Percentiles rank a stretch among this genome's conserved stretches.
phyloP scores from a whole-genome alignment of 345 rosid genomes.

The Gossypium thurberi region DNA sequence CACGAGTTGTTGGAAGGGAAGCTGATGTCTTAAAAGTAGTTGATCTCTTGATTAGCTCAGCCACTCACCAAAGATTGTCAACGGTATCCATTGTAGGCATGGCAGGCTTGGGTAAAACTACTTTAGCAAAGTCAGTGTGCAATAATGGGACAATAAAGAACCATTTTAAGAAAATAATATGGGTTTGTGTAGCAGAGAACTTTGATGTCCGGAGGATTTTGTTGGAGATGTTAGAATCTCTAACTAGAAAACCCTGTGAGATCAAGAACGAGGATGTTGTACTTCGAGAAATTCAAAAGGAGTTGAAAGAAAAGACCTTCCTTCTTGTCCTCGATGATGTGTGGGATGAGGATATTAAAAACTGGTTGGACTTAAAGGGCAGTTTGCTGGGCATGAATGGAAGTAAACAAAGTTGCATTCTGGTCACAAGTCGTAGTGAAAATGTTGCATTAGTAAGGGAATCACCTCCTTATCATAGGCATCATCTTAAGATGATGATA shows the following conservation, averaged over 20 bases:
- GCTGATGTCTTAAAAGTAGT: constrained; percentile 4
- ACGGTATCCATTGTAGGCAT: constrained; percentile 20
- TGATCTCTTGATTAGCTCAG: background rate
- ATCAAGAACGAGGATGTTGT: background rate
- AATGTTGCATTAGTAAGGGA: background rate
- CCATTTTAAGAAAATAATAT: background rate
- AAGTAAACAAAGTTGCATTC: constrained; percentile 1
- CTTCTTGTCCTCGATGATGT: constrained; percentile 19
- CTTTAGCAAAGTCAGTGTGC: constrained; percentile 12
- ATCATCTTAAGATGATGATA: constrained; percentile 10
- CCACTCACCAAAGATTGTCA: background rate
- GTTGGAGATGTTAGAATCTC: constrained; percentile 4
- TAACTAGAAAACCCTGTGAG: background rate
- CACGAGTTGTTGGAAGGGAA: constrained; percentile 12
- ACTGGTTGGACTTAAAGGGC: constrained; percentile 10
- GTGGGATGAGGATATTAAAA: constrained; percentile 7
- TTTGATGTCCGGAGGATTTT: constrained; percentile 5
- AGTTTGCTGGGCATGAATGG: background rate
- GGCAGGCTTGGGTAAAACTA: constrained; percentile 25
- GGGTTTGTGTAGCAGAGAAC: constrained; percentile 14
- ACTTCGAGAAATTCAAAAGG: background rate
- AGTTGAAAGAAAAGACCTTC: background rate
- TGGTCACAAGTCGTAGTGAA: background rate
- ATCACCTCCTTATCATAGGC: background rate
- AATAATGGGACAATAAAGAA: background rate